Evolutionary conservation across 305 asterid species (phyloP), one percentile per base, ranked within the genome.

Genomic region (Stenogyne calaminthoides): DNA sequence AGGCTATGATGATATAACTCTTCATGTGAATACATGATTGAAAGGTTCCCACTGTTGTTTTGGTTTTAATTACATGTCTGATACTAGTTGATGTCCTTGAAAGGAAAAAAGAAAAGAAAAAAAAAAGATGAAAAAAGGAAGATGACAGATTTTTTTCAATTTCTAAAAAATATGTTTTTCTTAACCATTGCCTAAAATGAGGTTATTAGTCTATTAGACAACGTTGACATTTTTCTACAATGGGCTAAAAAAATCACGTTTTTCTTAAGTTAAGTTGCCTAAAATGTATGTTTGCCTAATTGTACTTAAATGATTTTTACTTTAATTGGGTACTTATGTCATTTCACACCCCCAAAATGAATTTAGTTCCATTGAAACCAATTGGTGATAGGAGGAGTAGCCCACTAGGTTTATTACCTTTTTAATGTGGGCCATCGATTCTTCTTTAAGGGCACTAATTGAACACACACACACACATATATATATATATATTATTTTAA

Each of bases 401-500:
- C n/a, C n/a, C n/a, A n/a, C n/a, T n/a, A n/a, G n/a, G n/a, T n/a
- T n/a, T n/a, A n/a, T n/a, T n/a, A n/a, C n/a, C n/a, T n/a, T n/a
- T n/a, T n/a, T n/a, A n/a, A n/a, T n/a, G n/a, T n/a, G n/a, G n/a
- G 52, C 46, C 4, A 51, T 49, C 11, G 11, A 47, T n/a, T n/a
- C n/a, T n/a, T 51, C 62, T 67, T 65, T 12, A 20, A 22, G 39
- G 16, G 39, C 22, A 14, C n/a, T 39, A 25, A 18, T 40, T 59
- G 22, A 19, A 52, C 52, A 42, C 5, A 3, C 3, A 40, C 14
- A 9, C 14, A 9, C 14, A 40, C 14, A 40, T 9, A 40, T 52
- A 49, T 46, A 12, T 40, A 14, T 12, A 34, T 7, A 67, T 37
- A 70, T 70, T 29, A 16, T 67, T 47, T 81, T 20, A 61, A 3